Base-by-base conservation (phyloP, 2,329 filamentous ascomycete genomes). In the Phaeosphaeriaceae sp. region DNA sequence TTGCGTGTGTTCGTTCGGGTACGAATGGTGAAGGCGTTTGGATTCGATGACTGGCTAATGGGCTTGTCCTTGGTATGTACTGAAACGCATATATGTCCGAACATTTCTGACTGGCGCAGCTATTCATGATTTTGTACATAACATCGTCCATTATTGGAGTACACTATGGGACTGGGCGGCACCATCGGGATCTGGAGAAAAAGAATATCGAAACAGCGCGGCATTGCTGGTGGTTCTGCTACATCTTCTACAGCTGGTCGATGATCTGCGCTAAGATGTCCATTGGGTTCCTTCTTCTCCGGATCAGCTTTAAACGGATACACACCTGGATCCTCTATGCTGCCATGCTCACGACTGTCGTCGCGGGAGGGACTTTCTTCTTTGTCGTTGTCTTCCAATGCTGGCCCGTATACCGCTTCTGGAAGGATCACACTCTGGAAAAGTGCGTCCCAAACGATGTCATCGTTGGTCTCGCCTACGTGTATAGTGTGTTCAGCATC, bases 361-460 rank as follows among this genome's bases (percentile, higher is more conserved):
- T 75, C 6, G 82, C 80, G 65, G 73, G 75, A 25, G 54, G 68
- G 11, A 63, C 71, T 27, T 79, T 78, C 62, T 82, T 83, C 71
- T 80, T 84, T 62, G 69, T 84, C 55, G 78, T 81, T 19, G 59
- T 82, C 0, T 81, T 86, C 51, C 84, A 85, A 61, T 86, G 84
- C 72, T 69, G 69, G 0, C 84, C 84, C 0, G 64, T 81, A 1
- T 77, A 75, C 1, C 82, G 78, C 61, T 85, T 85, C 65, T 86
- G 84, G 82, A 68, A 75, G 13, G 79, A 77, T 58, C 66, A 77
- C 13, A 47, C 53, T 48, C 66, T 0, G 82, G 82, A 2, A 74
- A 65, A 1, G 9, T 85, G 84, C 61, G 69, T 82, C 41, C 61
- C 79, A 53, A 70, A 69, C 10, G 67, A 71, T 1, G 67, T 81